These are phyloP conservation scores for Phlebiopsis flavidoalba DNA, from an alignment of 768 basidiomycete species.

Conservation along the genomic window DNA sequence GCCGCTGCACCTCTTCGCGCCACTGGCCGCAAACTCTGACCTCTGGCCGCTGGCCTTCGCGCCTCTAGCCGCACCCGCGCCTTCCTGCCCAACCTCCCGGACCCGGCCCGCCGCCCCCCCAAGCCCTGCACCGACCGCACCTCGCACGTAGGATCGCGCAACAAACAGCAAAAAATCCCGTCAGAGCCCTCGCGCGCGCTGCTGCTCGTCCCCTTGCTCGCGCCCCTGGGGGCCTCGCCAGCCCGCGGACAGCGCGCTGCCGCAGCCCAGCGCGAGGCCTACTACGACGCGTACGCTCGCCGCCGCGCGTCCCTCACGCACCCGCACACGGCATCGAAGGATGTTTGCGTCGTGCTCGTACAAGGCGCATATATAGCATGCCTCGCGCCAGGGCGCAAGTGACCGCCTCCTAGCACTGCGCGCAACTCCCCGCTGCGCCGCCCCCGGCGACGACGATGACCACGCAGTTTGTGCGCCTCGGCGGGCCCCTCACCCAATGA, in stretches of 20 bases:
- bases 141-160: constrained; percentile 7
- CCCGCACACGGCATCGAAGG: constrained; percentile 43
- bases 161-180: constrained; percentile 11
- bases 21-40: background rate
- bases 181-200: background rate
- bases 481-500: background rate
- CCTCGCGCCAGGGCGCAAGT: constrained; percentile 37
- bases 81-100: too few relatives aligned
- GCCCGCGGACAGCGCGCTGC: constrained; percentile 30
- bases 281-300: constrained; percentile 51
- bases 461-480: background rate
- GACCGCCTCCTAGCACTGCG: too few relatives aligned
- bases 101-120: background rate
- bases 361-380: constrained; percentile 46
- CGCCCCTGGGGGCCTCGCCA: background rate
- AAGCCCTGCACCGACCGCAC: constrained; percentile 8
- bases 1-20: background rate
- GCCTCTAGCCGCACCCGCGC: too few relatives aligned
- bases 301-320: constrained; percentile 41
- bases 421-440: too few relatives aligned
- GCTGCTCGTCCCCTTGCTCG: background rate
- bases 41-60: too few relatives aligned
- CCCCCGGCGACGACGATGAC: background rate
- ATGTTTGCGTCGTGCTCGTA: constrained; percentile 49
- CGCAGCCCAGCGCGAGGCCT: constrained; percentile 38